A percentile compares a stretch with the other conserved stretches of the same genome.
phyloP scores from a whole-genome alignment of 345 rosid genomes.

The Limnanthes douglasii region DNA sequence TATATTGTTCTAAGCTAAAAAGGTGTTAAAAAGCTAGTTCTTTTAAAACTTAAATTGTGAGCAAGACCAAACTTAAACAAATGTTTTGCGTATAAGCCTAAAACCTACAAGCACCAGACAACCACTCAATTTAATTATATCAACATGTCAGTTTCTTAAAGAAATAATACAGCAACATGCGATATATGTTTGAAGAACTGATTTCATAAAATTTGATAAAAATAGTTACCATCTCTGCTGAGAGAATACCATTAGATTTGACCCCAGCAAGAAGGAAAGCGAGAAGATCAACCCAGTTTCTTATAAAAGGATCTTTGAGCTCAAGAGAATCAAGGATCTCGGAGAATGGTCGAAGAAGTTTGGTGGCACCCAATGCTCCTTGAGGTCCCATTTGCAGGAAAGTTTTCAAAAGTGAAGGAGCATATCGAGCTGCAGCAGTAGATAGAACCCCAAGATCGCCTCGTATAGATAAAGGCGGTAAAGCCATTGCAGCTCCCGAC shows the following conservation, averaged over 20 bases:
- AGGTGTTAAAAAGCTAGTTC: too few relatives aligned
- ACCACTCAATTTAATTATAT: too few relatives aligned
- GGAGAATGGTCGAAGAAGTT: constrained; percentile 81
- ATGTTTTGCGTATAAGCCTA: too few relatives aligned
- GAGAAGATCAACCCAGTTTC: constrained; percentile 89
- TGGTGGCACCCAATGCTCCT: constrained; percentile 73
- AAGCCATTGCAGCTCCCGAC: constrained; percentile 83
- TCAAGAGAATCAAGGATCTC: constrained; percentile 68
- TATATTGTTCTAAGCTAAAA: too few relatives aligned
- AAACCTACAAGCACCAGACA: too few relatives aligned
- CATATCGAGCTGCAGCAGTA: constrained; percentile 82
- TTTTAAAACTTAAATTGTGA: too few relatives aligned
- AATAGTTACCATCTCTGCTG: constrained; percentile 94
- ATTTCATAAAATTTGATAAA: too few relatives aligned
- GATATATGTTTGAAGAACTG: too few relatives aligned
- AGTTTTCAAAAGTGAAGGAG: constrained; percentile 69
- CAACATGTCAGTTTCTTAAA: too few relatives aligned
- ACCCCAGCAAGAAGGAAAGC: constrained; percentile 97
- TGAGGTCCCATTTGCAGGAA: constrained; percentile 74
- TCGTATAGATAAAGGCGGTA: constrained; percentile 79
- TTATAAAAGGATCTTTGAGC: constrained; percentile 65
- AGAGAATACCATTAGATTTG: constrained; percentile 90
- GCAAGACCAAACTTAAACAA: too few relatives aligned
- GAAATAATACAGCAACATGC: too few relatives aligned
- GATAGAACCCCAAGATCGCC: constrained; percentile 82